Conservation (phyloP, 208 protist species). For the Spironucleus salmonicida region DNA sequence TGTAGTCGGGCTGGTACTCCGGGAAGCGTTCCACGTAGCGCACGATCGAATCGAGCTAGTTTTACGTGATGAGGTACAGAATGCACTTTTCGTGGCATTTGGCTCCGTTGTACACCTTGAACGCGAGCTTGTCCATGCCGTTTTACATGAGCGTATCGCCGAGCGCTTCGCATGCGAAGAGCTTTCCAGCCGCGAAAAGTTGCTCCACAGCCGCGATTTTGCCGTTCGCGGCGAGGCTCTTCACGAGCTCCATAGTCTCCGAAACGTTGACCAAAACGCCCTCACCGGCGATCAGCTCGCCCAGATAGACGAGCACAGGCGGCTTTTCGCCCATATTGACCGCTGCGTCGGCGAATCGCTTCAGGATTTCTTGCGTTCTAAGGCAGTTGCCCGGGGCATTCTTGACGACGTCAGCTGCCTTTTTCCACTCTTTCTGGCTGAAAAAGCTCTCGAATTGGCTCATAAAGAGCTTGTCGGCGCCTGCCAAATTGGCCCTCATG, state of each 20-base stretch:
- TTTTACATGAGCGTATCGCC: constrained; percentile 76
- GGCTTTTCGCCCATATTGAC: constrained; percentile 62
- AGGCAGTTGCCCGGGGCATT: constrained; percentile 68
- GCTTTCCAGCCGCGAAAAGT: constrained; percentile 91
- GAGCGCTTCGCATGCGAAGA: constrained; percentile 87
- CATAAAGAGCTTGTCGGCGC: constrained; percentile 83
- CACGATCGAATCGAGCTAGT: constrained; percentile 84
- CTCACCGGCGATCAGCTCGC: constrained; percentile 69
- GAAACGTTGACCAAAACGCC: constrained; percentile 75
- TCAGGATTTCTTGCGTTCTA: constrained; percentile 80
- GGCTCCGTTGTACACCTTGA: constrained; percentile 84
- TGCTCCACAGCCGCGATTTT: constrained; percentile 68
- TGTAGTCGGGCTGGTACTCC: constrained; percentile 19
- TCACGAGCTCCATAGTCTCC: constrained; percentile 90
- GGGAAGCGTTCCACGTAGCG: constrained; percentile 61
- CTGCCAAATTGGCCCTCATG: constrained; percentile 74
- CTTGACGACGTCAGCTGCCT: constrained; percentile 75
- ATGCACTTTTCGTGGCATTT: constrained; percentile 67
- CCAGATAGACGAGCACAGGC: constrained; percentile 90
- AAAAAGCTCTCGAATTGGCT: constrained; percentile 80
- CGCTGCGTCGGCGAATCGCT: constrained; percentile 65
- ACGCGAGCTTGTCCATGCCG: constrained; percentile 68
- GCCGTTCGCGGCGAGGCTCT: constrained; percentile 70
- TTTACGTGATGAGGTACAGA: constrained; percentile 68
- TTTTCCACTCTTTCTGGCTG: constrained; percentile 58